Conservation (phyloP, 2,329 filamentous ascomycete genomes). For the Trichoderma sp. region DNA sequence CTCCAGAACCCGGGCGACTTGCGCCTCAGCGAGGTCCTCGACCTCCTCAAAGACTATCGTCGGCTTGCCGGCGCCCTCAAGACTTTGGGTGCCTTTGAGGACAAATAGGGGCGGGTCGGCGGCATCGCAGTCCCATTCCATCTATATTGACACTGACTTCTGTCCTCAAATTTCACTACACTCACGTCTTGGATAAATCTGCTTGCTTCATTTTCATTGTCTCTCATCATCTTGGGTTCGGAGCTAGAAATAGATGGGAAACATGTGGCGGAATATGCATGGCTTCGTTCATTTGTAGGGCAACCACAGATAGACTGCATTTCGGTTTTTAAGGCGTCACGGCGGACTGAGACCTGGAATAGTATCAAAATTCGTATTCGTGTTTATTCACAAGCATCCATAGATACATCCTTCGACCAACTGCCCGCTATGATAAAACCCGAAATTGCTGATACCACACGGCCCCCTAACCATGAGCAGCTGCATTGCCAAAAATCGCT, state of each 20-base stretch:
- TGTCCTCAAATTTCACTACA: not conserved
- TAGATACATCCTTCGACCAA: conserved; percentile 13
- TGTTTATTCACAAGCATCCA: not conserved
- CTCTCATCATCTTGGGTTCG: not conserved
- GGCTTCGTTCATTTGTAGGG: conserved; percentile 13
- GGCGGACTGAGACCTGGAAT: not conserved
- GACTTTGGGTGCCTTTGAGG: conserved; percentile 62
- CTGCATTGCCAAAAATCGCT: not conserved
- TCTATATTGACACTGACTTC: not conserved
- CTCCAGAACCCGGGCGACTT: conserved; percentile 70
- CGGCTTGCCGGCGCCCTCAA: conserved; percentile 67
- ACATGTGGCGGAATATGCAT: not conserved
- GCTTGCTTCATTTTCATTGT: not conserved
- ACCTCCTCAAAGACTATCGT: conserved; percentile 74
- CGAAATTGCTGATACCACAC: not conserved
- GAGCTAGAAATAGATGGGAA: not conserved
- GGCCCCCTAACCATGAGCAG: not conserved
- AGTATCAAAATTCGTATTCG: not conserved
- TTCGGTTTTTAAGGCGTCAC: conserved; percentile 7
- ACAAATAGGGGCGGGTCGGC: conserved; percentile 36
- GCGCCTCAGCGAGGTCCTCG: conserved; percentile 70
- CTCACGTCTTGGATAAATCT: conserved; percentile 4
- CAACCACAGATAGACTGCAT: not conserved
- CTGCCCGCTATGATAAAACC: conserved; percentile 1
- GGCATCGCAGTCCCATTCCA: too few relatives aligned